phyloP scores from a whole-genome alignment of 495 filamentous ascomycete genomes.

The Penicillium canescens region DNA sequence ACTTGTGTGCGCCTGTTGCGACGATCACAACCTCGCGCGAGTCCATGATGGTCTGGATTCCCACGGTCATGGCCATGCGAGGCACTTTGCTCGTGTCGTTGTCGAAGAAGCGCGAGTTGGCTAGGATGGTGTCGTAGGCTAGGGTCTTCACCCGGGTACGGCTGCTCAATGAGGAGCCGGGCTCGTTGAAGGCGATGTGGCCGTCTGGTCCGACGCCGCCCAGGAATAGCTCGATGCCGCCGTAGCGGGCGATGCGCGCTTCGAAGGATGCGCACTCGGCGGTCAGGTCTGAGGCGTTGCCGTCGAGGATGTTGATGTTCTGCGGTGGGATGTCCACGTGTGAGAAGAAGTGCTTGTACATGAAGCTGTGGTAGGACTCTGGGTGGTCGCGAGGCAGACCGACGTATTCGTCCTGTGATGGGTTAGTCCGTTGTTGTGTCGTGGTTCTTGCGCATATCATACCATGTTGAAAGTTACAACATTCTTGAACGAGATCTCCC shows the following conservation, averaged over 20 bases:
- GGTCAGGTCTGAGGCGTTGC: slow-evolving; percentile 72
- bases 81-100: slow-evolving; percentile 73
- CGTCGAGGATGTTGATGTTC: slow-evolving; percentile 85
- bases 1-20: slow-evolving; percentile 77
- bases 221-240: slow-evolving; percentile 84
- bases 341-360: slow-evolving; percentile 90
- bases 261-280: slow-evolving; percentile 80
- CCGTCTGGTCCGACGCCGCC: slow-evolving; percentile 84
- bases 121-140: slow-evolving; percentile 82
- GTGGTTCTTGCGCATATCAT: slow-evolving; percentile 21
- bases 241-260: slow-evolving; percentile 69
- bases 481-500: slow-evolving; percentile 82
- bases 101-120: slow-evolving; percentile 81
- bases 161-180: slow-evolving; percentile 75
- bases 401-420: slow-evolving; percentile 77
- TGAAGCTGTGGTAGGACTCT: slow-evolving; percentile 84
- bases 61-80: slow-evolving; percentile 81
- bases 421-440: background rate
- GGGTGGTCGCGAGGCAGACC: slow-evolving; percentile 79
- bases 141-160: slow-evolving; percentile 84
- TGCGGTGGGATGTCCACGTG: slow-evolving; percentile 78
- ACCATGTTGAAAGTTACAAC: slow-evolving; percentile 94
- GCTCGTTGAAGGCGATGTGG: slow-evolving; percentile 90
- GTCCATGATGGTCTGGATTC: slow-evolving; percentile 84
- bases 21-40: slow-evolving; percentile 81